Evolutionary conservation across 164 flowering plant species (phyloP).

Genomic region (Euptelea pleiosperma): DNA sequence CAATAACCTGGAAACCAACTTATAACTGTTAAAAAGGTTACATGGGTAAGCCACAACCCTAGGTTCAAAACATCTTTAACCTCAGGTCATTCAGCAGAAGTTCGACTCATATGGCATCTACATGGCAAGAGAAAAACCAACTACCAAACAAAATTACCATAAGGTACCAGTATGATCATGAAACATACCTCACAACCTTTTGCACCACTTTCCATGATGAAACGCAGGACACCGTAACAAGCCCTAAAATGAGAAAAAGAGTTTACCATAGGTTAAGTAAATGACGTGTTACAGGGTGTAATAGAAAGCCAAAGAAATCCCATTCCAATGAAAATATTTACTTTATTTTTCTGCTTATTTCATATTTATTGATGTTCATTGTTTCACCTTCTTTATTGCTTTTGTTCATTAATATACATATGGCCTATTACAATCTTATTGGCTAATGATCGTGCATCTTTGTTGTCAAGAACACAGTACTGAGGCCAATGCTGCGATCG

Average conservation of each 20-base stretch:
- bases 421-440: too few species aligned
- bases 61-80: not conserved
- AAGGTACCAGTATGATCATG: not conserved
- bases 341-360: too few species aligned
- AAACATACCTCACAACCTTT: conserved; percentile 36
- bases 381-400: too few species aligned
- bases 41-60: not conserved
- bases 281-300: not conserved
- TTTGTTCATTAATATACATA: too few species aligned
- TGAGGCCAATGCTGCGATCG: too few species aligned
- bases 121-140: not conserved
- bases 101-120: not conserved
- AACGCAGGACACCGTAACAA: conserved; percentile 42
- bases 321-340: not conserved
- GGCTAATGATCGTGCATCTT: too few species aligned
- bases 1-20: conserved; percentile 20
- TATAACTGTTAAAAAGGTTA: not conserved
- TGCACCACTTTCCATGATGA: conserved; percentile 40
- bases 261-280: not conserved
- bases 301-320: not conserved
- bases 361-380: too few species aligned
- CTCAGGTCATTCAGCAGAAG: not conserved
- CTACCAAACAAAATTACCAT: not conserved
- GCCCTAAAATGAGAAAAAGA: conserved; percentile 23
- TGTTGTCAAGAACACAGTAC: too few species aligned